Percentiles rank a stretch among this genome's conserved stretches.
Conservation (phyloP, 164 flowering plant species). For the Tetracentron sinense region DNA sequence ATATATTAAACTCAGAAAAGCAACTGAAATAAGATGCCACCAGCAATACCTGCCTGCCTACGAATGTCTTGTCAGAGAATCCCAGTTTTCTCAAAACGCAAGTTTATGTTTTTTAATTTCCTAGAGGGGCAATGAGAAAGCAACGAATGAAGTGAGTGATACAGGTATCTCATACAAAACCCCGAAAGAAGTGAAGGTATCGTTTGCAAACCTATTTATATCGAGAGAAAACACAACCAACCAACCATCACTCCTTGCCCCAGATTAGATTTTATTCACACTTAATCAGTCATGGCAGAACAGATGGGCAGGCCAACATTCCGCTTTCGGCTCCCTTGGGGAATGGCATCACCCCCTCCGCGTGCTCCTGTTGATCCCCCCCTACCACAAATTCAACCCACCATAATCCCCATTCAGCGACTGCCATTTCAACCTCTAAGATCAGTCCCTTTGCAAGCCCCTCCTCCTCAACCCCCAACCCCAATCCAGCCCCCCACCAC, state of each 20-base stretch:
- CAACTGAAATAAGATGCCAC: slow-evolving; percentile 7
- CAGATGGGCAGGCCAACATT: not conserved
- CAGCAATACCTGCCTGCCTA: no score
- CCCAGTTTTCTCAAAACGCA: no score
- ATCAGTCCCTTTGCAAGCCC: slow-evolving; percentile 16
- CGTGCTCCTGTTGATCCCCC: slow-evolving; percentile 9
- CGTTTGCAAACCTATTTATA: not conserved
- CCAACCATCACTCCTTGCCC: no score
- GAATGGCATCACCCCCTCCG: slow-evolving; percentile 9
- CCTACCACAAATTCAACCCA: slow-evolving; percentile 9
- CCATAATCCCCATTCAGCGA: slow-evolving; percentile 10
- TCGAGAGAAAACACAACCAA: not conserved
- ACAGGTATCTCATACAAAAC: not conserved
- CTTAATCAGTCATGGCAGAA: slow-evolving; percentile 9
- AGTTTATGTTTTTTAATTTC: no score
- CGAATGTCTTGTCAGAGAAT: no score
- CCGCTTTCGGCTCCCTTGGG: slow-evolving; percentile 11
- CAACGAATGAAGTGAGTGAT: not conserved
- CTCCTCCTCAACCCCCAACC: slow-evolving; percentile 17
- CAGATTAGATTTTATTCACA: no score
- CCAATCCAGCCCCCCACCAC: slow-evolving; percentile 13
- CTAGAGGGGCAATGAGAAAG: not conserved
- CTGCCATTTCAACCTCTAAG: slow-evolving; percentile 34
- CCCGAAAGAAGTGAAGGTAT: not conserved
- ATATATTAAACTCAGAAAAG: no score